These are phyloP conservation scores for Ophiocordyceps camponoti-saundersi DNA, from an alignment of 2,329 filamentous ascomycete species.

Conservation along the genomic window DNA sequence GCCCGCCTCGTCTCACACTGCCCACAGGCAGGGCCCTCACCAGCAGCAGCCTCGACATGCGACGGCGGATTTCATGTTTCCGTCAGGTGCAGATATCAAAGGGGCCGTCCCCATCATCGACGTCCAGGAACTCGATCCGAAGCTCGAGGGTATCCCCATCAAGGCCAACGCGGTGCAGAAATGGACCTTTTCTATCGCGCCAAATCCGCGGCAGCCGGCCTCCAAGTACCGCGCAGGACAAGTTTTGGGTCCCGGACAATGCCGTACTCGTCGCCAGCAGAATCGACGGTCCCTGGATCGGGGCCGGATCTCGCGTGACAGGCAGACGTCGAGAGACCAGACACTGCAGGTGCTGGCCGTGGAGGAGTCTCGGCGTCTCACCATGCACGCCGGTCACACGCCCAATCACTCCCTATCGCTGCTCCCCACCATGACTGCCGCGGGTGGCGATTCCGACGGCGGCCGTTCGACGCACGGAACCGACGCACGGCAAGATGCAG, in stretches of 20 bases:
- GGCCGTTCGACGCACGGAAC: constrained; percentile 4
- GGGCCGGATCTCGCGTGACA: constrained; percentile 5
- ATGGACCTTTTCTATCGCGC: constrained; percentile 28
- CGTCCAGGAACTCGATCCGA: constrained; percentile 38
- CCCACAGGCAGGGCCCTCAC: constrained; percentile 8
- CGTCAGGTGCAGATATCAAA: constrained; percentile 12
- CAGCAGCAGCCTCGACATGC: constrained; percentile 27
- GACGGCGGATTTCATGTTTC: constrained; percentile 17
- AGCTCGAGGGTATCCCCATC: constrained; percentile 41
- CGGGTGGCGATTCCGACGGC: constrained; percentile 15
- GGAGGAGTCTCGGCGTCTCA: constrained; percentile 32
- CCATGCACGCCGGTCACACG: constrained; percentile 46
- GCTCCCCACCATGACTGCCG: constrained; percentile 26
- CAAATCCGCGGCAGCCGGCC: constrained; percentile 11
- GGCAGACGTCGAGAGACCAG: constrained; percentile 18
- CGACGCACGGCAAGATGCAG: not conserved
- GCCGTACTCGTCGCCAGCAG: not conserved
- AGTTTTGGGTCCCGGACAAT: constrained; percentile 1
- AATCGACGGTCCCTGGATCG: not conserved
- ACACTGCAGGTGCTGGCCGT: constrained; percentile 29
- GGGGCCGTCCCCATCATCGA: constrained; percentile 32
- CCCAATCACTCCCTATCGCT: constrained; percentile 41
- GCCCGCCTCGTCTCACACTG: constrained; percentile 18
- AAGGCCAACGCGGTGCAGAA: constrained; percentile 35
- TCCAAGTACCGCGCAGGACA: constrained; percentile 9